Evolutionary conservation across 2,329 filamentous ascomycete genomes (phyloP), one percentile per base, ranked within the genome.

Genomic region (Fusarium pseudocircinatum): DNA sequence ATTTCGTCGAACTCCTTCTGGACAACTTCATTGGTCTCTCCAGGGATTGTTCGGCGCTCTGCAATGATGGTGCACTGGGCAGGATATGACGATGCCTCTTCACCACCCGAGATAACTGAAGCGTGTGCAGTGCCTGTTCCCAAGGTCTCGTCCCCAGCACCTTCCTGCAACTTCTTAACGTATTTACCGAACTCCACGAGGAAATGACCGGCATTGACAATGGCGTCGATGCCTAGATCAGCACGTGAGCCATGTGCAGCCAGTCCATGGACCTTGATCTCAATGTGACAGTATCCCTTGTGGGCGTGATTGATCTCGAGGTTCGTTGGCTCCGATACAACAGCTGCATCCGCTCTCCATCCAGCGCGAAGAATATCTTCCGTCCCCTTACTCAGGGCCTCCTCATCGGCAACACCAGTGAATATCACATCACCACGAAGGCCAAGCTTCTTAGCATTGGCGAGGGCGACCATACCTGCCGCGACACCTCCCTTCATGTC

Each of bases 401-500:
- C 88, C 60, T 89, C 87, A 47, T 89, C 87, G 0, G 87, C 84
- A 7, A 89, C 87, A 4, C 84, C 87, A 1, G 87, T 82, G 11
- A 90, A 79, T 14, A 89, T 85, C 14, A 89, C 82, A 53, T 89
- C 85, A 7, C 88, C 87, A 0, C 79, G 75, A 15, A 85, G 81
- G 0, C 77, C 73, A 28, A 83, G 81, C 4, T 74, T 77, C 52
- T 84, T 85, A 7, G 80, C 79, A 7, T 80, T 78, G 14, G 83
- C 78, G 6, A 87, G 70, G 0, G 85, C 80, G 1, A 83, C 77
- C 71, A 89, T 81, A 8, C 79, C 81, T 6, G 86, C 84, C 9
- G 87, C 87, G 2, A 89, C 57, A 0, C 87, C 86, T 7, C 83
- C 78, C 70, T 88, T 89, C 87, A 89, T 89, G 46, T 88, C 87